Base-by-base conservation (phyloP, 306 rosid genomes). In the Potentilla sterilis region DNA sequence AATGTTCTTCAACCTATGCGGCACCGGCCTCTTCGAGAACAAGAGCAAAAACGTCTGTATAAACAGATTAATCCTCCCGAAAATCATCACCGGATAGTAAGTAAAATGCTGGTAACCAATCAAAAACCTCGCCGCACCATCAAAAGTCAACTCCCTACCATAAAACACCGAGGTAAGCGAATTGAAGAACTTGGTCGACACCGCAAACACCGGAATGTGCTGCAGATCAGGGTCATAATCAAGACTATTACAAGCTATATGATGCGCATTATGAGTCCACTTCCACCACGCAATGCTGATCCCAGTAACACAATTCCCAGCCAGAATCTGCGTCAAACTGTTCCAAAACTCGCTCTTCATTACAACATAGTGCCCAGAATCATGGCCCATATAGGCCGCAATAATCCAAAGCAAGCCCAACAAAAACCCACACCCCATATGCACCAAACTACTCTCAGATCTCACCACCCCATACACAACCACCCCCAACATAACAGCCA, bases 231-330 rank as follows among this genome's bases (percentile, higher is more conserved):
- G 86, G 13, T 83, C 86, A 0, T 79, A 67, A 49, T 83, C 86
- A 5, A 83, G 81, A 70, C 86, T 83, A 18, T 83, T 83, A 18
- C 86, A 83, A 24, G 86, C 76, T 59, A 83, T 75, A 44, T 83
- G 86, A 16, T 83, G 86, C 7, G 86, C 86, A 58, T 83, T 83
- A 34, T 83, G 86, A 35, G 86, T 83, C 86, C 86, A 83, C 48
- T 83, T 83, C 86, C 86, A 83, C 86, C 86, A 83, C n/a, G 86
- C 86, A 35, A 83, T 83, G 67, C 83, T 83, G 34, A 83, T 83
- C 41, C 86, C 86, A 2, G 86, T 83, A 10, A 83, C 59, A 22
- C 81, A 79, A 72, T 83, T 83, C 11, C 86, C 86, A 2, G 83
- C 77, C 9, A 83, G 6, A 65, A 83, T 46, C 62, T 83, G 86